These are phyloP conservation scores for Clavaria fumosa DNA, from an alignment of 768 basidiomycete species.

Conservation along the genomic window DNA sequence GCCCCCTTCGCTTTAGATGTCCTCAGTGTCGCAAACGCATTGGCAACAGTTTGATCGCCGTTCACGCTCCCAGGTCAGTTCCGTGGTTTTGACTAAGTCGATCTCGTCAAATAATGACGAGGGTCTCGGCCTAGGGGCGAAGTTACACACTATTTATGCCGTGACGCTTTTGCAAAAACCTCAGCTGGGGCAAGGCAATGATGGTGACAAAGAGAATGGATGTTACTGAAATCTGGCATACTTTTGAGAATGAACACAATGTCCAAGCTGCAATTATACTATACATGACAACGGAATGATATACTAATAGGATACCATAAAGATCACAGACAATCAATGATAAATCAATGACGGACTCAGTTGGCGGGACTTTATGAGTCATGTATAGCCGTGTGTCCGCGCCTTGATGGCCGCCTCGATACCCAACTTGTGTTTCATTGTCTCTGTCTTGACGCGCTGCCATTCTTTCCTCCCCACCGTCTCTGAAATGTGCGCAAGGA, in stretches of 20 bases:
- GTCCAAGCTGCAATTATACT: too few species aligned
- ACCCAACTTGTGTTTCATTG: neutral
- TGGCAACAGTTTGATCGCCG: constrained; percentile 86
- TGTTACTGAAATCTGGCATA: too few species aligned
- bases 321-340: too few species aligned
- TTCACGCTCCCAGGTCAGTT: constrained; percentile 72
- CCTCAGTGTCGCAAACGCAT: constrained; percentile 92
- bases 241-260: too few species aligned
- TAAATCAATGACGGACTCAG: too few species aligned
- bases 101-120: neutral
- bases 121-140: constrained; percentile 47
- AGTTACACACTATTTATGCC: constrained; percentile 93
- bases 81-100: constrained; percentile 3
- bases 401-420: neutral
- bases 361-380: too few species aligned
- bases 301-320: too few species aligned
- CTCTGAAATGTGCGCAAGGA: constrained; percentile 29
- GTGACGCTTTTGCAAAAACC: constrained; percentile 59
- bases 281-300: too few species aligned
- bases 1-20: constrained; percentile 42
- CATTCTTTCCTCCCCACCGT: constrained; percentile 41
- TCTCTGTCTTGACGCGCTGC: constrained; percentile 32
- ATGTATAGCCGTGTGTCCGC: too few species aligned
- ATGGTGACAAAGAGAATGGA: too few species aligned
- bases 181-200: constrained; percentile 27